These are phyloP conservation scores for Rhododendron griersonianum DNA, from an alignment of 148 eudicot genomes.

Conservation along the genomic window DNA sequence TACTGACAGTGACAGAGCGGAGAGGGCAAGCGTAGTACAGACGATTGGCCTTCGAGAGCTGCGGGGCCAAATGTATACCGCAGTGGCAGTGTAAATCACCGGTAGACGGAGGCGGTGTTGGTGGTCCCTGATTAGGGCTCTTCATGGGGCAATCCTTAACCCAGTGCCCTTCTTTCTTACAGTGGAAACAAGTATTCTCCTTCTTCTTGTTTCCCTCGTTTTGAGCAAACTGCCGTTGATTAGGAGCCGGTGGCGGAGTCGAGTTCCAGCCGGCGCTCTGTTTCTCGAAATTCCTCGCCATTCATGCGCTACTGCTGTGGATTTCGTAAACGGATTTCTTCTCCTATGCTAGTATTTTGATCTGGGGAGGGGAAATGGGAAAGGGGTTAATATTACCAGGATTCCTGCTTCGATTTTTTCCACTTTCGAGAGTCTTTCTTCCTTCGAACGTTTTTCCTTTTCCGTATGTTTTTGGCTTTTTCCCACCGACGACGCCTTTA, in stretches of 20 bases:
- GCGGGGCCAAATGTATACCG: background rate
- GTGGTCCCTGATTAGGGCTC: background rate
- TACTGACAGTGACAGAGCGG: background rate
- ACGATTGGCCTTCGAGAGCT: background rate
- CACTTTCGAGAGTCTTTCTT: no score
- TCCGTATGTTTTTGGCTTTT: no score
- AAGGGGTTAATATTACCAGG: background rate
- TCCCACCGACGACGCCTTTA: no score
- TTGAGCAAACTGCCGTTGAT: background rate
- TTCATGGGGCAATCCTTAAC: background rate
- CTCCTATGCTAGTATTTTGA: background rate
- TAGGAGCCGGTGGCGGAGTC: background rate
- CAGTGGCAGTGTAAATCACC: background rate
- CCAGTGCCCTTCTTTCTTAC: constrained; percentile 1
- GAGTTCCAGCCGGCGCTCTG: background rate
- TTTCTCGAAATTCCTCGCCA: background rate
- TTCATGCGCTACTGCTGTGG: background rate
- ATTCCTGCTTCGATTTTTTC: background rate
- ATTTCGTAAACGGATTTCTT: background rate
- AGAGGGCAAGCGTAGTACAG: background rate
- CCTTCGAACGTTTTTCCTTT: no score
- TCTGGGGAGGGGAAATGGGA: background rate
- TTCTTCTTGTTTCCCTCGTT: no score
- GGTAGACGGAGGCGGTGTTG: background rate
- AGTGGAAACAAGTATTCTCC: background rate